These are phyloP conservation scores for Blastobotrys terrestris DNA, from an alignment of 805 yeast genomes.

Conservation along the genomic window DNA sequence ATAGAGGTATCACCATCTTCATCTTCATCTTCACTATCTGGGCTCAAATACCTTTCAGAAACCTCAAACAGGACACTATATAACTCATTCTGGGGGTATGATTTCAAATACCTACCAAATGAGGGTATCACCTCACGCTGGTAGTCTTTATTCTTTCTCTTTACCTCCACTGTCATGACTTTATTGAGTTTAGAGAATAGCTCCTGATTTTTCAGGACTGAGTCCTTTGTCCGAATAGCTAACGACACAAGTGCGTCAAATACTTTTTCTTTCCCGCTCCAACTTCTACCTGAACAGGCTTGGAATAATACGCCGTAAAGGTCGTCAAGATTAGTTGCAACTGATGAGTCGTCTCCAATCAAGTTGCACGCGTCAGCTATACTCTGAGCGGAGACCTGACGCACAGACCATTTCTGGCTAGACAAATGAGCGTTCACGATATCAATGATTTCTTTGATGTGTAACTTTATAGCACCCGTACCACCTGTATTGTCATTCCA, in stretches of 20 bases:
- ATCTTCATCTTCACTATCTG: constrained; percentile 35
- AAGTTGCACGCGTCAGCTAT: constrained; percentile 23
- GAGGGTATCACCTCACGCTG: constrained; percentile 48
- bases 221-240: constrained; percentile 39
- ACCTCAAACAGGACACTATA: constrained; percentile 33
- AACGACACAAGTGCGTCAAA: constrained; percentile 63
- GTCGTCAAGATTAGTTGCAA: constrained; percentile 10
- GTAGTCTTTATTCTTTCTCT: constrained; percentile 60
- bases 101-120: constrained; percentile 45
- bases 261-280: constrained; percentile 81
- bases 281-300: constrained; percentile 70
- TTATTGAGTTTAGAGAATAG: constrained; percentile 37
- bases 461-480: constrained; percentile 58
- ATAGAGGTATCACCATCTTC: constrained; percentile 29
- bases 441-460: constrained; percentile 58
- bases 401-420: constrained; percentile 54
- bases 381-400: constrained; percentile 60
- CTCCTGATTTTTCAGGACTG: constrained; percentile 26
- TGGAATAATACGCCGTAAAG: constrained; percentile 50
- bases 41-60: constrained; percentile 32
- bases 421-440: constrained; percentile 45
- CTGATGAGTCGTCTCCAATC: constrained; percentile 3
- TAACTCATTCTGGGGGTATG: constrained; percentile 30
- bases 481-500: constrained; percentile 85
- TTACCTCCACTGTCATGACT: constrained; percentile 52